Base-by-base conservation (phyloP, 805 yeast species). In the Millerozyma miso region DNA sequence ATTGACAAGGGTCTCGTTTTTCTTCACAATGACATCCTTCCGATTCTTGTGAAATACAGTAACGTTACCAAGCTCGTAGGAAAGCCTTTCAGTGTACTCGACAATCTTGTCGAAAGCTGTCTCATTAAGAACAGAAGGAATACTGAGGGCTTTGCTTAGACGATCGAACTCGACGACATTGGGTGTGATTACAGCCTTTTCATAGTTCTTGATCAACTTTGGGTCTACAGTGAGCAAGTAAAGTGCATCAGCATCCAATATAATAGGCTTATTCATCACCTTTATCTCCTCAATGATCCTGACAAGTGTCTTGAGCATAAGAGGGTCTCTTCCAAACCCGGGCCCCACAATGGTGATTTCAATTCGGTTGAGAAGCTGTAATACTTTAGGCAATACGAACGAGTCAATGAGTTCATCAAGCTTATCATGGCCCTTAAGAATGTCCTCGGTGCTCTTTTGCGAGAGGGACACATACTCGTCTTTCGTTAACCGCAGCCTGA, bases 341-440 rank as follows among this genome's bases (percentile, higher is more conserved):
- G 98, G 98, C 0, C 98, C 98, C 32, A 91, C 74, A 1, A 93
- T 87, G 19, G 89, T 80, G 5, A 82, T 86, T 55, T 91, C 95
- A 45, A 88, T 77, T 37, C 95, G 65, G 31, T 73, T 71, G 31
- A 91, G 63, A 17, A 90, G 55, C 0, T 67, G 43, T 16, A 58
- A 51, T n/a, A 87, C 74, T 54, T 79, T 79, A 18, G 81, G 80
- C 55, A 85, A 49, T 10, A 85, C 70, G 39, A 65, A 63, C 5
- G 56, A 51, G n/a, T 69, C 66, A 34, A 79, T 57, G 40, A 70
- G 63, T 10, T 43, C 36, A 38, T 60, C 66, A 38, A 67, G 47
- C 6, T 13, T 49, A 34, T 41, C 51, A 26, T 55, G 55, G n/a
- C 49, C 42, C 29, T 49, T 35, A 20, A 50, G 42, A 3, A 65